Base-by-base conservation (phyloP, 169 alveolate species). In the Plasmodium inui region DNA sequence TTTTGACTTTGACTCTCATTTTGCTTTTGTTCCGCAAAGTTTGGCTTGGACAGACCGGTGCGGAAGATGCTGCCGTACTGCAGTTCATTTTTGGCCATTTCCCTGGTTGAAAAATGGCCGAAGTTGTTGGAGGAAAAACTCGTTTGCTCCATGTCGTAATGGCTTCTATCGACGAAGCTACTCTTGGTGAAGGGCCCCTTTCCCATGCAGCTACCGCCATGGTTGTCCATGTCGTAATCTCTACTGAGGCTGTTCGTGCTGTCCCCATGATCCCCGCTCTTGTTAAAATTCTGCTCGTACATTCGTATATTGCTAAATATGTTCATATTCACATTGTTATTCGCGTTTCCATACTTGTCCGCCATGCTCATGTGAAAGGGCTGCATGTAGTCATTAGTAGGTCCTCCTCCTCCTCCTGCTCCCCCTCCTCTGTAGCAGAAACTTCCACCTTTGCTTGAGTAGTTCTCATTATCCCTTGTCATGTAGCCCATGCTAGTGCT, bases 261-360 rank as follows among this genome's bases (percentile, higher is more conserved):
- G 17, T 76, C 82, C 19, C 50, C 39, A 19, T 19, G 17, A 44
- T 41, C 71, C 50, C 46, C 39, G 85, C 32, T 53, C 32, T 74
- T 19, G 41, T 86, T 28, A 32, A 32, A 82, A 26, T 28, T 30
- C 26, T 50, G 61, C 61, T 86, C 71, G 17, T 57, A 72, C 85
- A 85, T 85, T 73, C 78, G 78, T 55, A 85, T 85, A 85, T 85
- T 76, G 34, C 70, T 85, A 74, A 73, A 74, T 53, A 74, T 74
- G 76, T 22, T 74, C 84, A 44, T 85, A 30, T 85, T 72, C 67
- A 50, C 91, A 83, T 19, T 74, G 26, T 39, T 84, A 46, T 72
- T 28, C 7, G 41, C 71, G 55, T 84, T 55, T 84, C 84, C 85
- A 55, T 76, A 86, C 79, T 55, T 74, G 46, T 86, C 61, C 70